A percentile compares a stretch with the other conserved stretches of the same genome.
Conservation (phyloP, 805 yeast genomes). For the Candida ipomoeae region DNA sequence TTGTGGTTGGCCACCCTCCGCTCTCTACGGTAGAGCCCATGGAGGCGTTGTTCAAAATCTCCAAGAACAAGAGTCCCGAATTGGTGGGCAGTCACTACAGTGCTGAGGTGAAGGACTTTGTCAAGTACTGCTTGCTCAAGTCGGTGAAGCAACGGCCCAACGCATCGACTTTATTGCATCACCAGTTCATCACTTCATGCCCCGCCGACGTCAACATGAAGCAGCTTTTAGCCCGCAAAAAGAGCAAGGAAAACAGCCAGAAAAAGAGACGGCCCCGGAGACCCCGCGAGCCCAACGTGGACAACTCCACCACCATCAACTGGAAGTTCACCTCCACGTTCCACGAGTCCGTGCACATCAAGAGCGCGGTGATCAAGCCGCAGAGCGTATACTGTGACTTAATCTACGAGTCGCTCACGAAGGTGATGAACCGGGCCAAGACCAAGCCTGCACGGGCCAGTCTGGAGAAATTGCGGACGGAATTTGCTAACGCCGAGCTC, state of each 20-base stretch:
- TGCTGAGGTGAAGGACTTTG: conserved; percentile 60
- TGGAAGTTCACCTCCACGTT: conserved; percentile 14
- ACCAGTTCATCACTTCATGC: conserved; percentile 43
- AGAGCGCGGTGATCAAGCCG: conserved; percentile 4
- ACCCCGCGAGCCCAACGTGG: conserved; percentile 4
- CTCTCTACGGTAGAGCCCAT: conserved; percentile 67
- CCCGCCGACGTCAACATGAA: conserved; percentile 10
- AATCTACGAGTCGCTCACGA: conserved; percentile 15
- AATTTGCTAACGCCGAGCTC: conserved; percentile 44
- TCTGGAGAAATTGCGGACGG: conserved; percentile 41
- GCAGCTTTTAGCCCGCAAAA: conserved; percentile 8
- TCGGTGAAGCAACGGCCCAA: conserved; percentile 63
- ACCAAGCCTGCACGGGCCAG: conserved; percentile 43
- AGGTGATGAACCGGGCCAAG: conserved; percentile 50
- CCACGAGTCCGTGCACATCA: conserved; percentile 3
- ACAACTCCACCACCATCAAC: conserved; percentile 17
- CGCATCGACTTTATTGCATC: conserved; percentile 51
- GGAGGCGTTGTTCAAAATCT: conserved; percentile 70
- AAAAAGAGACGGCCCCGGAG: conserved; percentile 12
- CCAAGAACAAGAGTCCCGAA: conserved; percentile 59
- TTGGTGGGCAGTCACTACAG: conserved; percentile 42
- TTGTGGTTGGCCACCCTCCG: conserved; percentile 82
- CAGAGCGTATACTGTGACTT: conserved; percentile 11
- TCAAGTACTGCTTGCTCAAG: conserved; percentile 60
- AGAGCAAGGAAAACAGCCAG: conserved; percentile 22